Evolutionary conservation across 441 rosid species (phyloP).

Genomic region (Populus hybrid): DNA sequence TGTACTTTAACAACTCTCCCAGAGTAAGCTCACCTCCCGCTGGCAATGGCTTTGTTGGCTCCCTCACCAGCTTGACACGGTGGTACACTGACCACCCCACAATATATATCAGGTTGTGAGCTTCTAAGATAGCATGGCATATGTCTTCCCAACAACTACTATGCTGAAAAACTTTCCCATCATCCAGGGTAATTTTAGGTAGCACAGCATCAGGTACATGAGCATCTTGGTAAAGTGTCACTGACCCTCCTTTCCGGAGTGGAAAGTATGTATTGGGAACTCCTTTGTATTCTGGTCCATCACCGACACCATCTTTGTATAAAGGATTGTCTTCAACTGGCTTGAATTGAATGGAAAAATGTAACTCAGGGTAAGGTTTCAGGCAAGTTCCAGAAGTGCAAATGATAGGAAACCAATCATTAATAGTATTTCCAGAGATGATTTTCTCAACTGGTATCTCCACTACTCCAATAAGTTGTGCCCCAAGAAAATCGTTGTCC

Average conservation of each 20-base stretch:
- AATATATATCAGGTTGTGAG: slow-evolving; percentile 65
- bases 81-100: slow-evolving; percentile 81
- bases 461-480: slow-evolving; percentile 69
- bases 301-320: slow-evolving; percentile 56
- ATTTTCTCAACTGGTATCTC: slow-evolving; percentile 49
- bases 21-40: slow-evolving; percentile 55
- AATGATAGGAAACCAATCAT: slow-evolving; percentile 37
- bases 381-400: slow-evolving; percentile 30
- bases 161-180: slow-evolving; percentile 50
- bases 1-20: slow-evolving; percentile 68
- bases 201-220: slow-evolving; percentile 54
- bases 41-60: slow-evolving; percentile 51
- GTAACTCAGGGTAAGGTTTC: slow-evolving; percentile 50
- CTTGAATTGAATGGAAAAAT: slow-evolving; percentile 48
- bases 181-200: slow-evolving; percentile 59
- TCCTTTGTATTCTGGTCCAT: slow-evolving; percentile 60
- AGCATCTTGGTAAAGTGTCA: slow-evolving; percentile 83
- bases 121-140: slow-evolving; percentile 71
- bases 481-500: slow-evolving; percentile 39
- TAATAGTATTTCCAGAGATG: slow-evolving; percentile 32
- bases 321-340: slow-evolving; percentile 40
- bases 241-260: slow-evolving; percentile 51
- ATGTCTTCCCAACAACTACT: slow-evolving; percentile 81
- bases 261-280: slow-evolving; percentile 74
- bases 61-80: slow-evolving; percentile 58